Evolutionary conservation across 306 rosid genomes (phyloP).

Genomic region (Canavalia gladiata): DNA sequence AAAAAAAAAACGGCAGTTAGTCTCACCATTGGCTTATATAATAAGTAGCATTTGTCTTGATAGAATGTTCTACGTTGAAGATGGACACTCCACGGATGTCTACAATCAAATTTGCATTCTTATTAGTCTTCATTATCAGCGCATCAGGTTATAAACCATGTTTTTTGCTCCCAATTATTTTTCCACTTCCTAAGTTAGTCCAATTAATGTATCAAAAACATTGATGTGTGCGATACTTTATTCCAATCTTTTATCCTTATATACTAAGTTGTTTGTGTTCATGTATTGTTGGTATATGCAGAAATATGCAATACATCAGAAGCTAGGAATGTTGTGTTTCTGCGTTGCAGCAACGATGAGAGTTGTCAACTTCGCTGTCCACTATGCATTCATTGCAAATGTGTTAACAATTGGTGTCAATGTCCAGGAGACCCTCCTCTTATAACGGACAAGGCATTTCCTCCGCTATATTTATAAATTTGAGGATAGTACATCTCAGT

Average conservation of each 20-base stretch:
- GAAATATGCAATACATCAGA: background rate
- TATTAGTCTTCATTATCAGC: background rate
- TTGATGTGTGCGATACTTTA: too few relatives aligned
- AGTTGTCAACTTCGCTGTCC: background rate
- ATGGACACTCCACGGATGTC: background rate
- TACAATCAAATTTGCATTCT: background rate
- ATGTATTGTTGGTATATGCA: background rate
- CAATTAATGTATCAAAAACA: too few relatives aligned
- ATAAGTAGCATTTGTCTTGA: background rate
- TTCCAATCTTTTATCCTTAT: too few relatives aligned
- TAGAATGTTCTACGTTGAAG: background rate
- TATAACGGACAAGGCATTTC: too few relatives aligned
- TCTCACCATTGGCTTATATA: background rate
- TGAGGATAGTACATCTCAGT: too few relatives aligned
- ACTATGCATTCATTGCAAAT: background rate
- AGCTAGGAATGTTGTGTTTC: background rate
- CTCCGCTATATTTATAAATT: too few relatives aligned
- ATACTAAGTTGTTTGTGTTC: background rate
- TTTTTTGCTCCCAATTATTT: too few relatives aligned
- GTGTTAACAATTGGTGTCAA: background rate
- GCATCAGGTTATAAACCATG: background rate
- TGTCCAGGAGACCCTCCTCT: background rate
- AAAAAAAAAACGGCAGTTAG: too few relatives aligned
- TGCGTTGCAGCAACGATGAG: accelerated
- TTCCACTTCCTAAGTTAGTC: background rate